Conservation (phyloP, 306 rosid species). For the Rosa rugosa region DNA sequence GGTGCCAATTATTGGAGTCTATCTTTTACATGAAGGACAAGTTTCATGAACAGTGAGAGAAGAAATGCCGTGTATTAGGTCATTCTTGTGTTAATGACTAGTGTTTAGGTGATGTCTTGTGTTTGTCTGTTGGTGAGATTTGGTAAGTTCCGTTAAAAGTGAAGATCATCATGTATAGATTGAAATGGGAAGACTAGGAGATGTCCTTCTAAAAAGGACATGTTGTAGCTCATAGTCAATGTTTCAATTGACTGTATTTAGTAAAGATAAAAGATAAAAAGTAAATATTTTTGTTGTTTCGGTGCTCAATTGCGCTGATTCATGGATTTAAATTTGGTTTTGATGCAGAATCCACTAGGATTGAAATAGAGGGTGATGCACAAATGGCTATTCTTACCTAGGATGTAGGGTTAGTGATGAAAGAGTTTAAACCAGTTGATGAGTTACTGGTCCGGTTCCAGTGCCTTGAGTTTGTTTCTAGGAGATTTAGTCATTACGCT, state of each 20-base stretch:
- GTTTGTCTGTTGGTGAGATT: neutral
- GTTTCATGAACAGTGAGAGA: neutral
- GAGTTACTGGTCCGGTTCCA: neutral
- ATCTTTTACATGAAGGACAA: neutral
- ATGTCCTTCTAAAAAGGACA: neutral
- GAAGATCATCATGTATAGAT: neutral
- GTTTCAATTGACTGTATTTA: neutral
- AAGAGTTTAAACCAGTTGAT: neutral
- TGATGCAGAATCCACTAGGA: no score
- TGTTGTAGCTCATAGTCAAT: neutral
- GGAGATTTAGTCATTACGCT: no score
- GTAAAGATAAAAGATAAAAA: neutral
- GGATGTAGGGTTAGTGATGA: neutral
- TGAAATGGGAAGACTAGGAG: neutral
- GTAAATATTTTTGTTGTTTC: no score
- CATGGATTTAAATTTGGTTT: no score
- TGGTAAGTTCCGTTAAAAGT: neutral
- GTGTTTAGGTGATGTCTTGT: neutral
- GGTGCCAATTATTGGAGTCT: neutral
- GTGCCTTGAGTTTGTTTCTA: no score
- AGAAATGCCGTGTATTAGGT: neutral
- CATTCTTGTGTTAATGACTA: neutral
- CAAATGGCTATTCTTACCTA: no score
- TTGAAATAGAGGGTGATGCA: no score
- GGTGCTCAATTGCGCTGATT: no score